Evolutionary conservation across 202 grass and related monocot species (phyloP).

Genomic region (Cymbopogon flexuosus): DNA sequence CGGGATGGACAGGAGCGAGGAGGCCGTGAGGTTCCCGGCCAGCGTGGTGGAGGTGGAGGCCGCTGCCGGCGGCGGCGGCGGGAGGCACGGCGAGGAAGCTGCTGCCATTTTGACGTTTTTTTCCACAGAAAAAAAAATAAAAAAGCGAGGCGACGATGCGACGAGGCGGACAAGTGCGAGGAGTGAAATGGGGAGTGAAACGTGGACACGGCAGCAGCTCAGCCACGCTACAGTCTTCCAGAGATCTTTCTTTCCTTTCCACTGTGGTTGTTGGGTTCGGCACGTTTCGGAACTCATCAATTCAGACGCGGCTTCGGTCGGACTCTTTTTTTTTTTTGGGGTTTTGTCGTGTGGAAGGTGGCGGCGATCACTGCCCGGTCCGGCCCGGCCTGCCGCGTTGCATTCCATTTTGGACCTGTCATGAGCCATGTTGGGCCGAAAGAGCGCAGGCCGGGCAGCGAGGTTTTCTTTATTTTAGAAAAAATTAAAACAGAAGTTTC

Average conservation of each 20-base stretch:
- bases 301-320: background rate
- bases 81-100: conserved; percentile 32
- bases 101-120: conserved; percentile 13
- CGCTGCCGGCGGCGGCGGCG: conserved; percentile 31
- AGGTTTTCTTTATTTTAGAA: background rate
- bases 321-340: background rate
- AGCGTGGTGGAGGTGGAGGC: conserved; percentile 14
- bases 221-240: conserved; percentile 15
- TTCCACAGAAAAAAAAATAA: background rate
- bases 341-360: too few relatives aligned
- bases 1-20: conserved; percentile 29
- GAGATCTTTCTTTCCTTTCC: conserved; percentile 29
- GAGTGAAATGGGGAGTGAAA: background rate
- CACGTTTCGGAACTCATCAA: conserved; percentile 19
- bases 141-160: background rate
- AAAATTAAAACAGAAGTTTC: too few relatives aligned
- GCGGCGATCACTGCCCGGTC: too few relatives aligned
- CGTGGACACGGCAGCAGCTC: conserved; percentile 33
- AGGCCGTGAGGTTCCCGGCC: conserved; percentile 31
- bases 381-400: background rate
- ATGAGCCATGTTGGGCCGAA: background rate
- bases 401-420: background rate
- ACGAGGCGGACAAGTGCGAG: background rate
- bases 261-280: conserved; percentile 28
- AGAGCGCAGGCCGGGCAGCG: background rate